phyloP scores from a whole-genome alignment of 2,329 filamentous ascomycete genomes.

The Trichophyton rubrum region DNA sequence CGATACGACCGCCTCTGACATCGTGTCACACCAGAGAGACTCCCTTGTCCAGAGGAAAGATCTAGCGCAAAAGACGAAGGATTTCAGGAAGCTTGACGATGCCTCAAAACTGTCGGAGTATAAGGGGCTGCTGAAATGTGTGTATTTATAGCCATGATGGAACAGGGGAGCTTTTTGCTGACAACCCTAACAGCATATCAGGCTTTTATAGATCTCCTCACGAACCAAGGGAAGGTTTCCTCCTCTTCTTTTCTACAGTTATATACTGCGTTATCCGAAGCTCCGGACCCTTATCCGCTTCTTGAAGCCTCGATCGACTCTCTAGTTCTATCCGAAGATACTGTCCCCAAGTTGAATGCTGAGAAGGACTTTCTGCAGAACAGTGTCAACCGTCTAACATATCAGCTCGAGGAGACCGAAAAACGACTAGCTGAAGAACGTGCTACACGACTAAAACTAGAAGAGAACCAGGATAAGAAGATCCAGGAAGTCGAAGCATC shows the following conservation, averaged over 20 bases:
- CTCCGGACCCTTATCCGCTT: constrained; percentile 88
- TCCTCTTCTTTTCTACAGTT: constrained; percentile 86
- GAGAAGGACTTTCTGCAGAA: constrained; percentile 83
- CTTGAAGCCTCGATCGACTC: constrained; percentile 94
- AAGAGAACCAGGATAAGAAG: constrained; percentile 62
- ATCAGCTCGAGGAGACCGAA: constrained; percentile 74
- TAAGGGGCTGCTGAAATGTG: constrained; percentile 80
- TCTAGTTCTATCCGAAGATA: constrained; percentile 82
- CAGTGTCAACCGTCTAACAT: constrained; percentile 60
- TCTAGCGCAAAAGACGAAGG: constrained; percentile 96
- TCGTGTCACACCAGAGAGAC: constrained; percentile 84
- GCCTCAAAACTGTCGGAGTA: constrained; percentile 72
- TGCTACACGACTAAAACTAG: constrained; percentile 57
- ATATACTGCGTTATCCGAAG: constrained; percentile 88
- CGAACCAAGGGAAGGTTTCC: constrained; percentile 88
- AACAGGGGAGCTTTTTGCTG: neutral
- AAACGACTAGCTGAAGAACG: constrained; percentile 67
- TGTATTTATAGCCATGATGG: neutral
- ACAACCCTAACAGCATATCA: constrained; percentile 60
- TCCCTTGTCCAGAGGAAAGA: constrained; percentile 95
- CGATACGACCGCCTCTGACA: constrained; percentile 87
- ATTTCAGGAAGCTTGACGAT: constrained; percentile 91
- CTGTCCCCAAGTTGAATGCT: constrained; percentile 71
- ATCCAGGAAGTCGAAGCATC: constrained; percentile 83
- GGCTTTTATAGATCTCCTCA: constrained; percentile 89